Evolutionary conservation across 768 basidiomycete genomes (phyloP).

Genomic region (Trametes cingulata): DNA sequence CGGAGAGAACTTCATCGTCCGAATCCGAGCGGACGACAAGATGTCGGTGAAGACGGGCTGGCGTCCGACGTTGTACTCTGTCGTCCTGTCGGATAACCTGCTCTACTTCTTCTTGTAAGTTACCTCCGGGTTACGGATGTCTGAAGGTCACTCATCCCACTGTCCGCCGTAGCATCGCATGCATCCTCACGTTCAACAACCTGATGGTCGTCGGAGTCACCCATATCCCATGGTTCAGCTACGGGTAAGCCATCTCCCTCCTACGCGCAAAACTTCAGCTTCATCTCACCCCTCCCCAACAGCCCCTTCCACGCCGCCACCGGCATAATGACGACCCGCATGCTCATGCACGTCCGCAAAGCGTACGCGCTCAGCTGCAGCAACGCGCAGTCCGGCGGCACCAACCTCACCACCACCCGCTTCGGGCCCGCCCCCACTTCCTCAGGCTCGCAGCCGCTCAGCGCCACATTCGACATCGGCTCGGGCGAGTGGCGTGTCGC

Average conservation of each 20-base stretch:
- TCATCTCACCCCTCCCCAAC: not conserved
- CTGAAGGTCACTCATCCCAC: not conserved
- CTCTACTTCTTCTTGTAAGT: conserved; percentile 46
- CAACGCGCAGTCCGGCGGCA: not conserved
- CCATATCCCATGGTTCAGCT: conserved; percentile 52
- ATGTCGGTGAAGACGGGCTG: conserved; percentile 22
- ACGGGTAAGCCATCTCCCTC: conserved; percentile 32
- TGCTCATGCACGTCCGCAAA: conserved; percentile 48
- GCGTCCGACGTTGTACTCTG: conserved; percentile 33
- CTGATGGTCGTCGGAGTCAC: conserved; percentile 50
- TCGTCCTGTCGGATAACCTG: conserved; percentile 47
- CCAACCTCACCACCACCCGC: not conserved
- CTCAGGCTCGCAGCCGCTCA: not conserved
- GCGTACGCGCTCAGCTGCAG: conserved; percentile 21
- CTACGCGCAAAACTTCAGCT: too few species aligned
- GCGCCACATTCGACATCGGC: not conserved
- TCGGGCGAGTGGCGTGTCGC: not conserved
- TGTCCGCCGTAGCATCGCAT: conserved; percentile 34
- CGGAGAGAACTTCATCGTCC: conserved; percentile 23
- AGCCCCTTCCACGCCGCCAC: conserved; percentile 49
- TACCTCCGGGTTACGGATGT: not conserved
- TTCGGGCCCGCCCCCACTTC: not conserved
- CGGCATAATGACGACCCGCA: conserved; percentile 47
- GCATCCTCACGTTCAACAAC: conserved; percentile 46
- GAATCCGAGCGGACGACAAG: conserved; percentile 16